Percentiles rank a stretch among this genome's conserved stretches.
phyloP scores from a whole-genome alignment of 2,329 filamentous ascomycete genomes.

The Talaromyces sp. region DNA sequence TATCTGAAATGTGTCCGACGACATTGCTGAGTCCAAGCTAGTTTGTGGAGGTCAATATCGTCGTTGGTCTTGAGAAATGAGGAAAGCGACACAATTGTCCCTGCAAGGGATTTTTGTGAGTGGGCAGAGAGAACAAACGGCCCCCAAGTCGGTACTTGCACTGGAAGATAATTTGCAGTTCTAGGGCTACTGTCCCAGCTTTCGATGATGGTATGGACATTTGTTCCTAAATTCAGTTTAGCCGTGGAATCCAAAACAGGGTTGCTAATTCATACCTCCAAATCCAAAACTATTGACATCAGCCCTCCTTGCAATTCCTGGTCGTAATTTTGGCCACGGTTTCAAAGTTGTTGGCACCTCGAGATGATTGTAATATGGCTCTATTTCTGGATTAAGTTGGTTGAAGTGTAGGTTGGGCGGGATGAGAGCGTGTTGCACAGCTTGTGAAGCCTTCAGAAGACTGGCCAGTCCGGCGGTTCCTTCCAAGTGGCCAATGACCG shows the following conservation, averaged over 20 bases:
- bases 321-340: conserved; percentile 20
- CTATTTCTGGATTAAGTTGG: conserved; percentile 25
- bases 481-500: conserved; percentile 35
- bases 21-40: conserved; percentile 17
- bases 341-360: conserved; percentile 20
- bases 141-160: background rate
- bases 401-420: conserved; percentile 27
- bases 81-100: background rate
- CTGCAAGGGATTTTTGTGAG: background rate
- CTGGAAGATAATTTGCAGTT: background rate
- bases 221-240: conserved; percentile 21
- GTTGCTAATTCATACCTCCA: conserved; percentile 24
- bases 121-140: conserved; percentile 7
- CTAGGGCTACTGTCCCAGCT: background rate
- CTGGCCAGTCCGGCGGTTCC: conserved; percentile 25
- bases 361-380: conserved; percentile 26
- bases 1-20: background rate
- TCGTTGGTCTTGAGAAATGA: background rate
- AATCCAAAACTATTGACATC: conserved; percentile 38
- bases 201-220: conserved; percentile 31
- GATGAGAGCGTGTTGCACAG: conserved; percentile 34
- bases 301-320: conserved; percentile 19
- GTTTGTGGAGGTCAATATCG: background rate
- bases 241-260: no score
- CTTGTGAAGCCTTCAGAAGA: conserved; percentile 29